Conservation (phyloP, 2,329 filamentous ascomycete genomes). For the Fusarium lyarnte region DNA sequence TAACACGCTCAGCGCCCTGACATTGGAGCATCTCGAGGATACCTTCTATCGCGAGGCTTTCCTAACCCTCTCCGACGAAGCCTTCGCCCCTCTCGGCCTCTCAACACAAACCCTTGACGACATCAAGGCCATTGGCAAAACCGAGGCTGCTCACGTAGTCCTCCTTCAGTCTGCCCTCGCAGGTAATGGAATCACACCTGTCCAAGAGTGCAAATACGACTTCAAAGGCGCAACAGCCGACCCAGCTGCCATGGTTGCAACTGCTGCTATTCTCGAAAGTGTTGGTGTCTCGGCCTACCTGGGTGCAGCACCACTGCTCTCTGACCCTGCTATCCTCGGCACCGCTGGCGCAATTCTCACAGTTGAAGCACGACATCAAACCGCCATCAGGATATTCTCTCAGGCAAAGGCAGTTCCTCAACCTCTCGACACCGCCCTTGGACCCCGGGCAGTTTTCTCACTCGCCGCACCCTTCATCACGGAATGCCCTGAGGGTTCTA, state of each 20-base stretch:
- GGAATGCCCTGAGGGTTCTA: constrained; percentile 74
- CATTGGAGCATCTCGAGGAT: constrained; percentile 78
- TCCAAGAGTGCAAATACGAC: constrained; percentile 76
- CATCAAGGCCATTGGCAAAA: constrained; percentile 68
- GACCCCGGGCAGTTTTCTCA: constrained; percentile 75
- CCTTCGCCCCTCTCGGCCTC: constrained; percentile 66
- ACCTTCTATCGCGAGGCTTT: constrained; percentile 79
- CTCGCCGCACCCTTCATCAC: constrained; percentile 78
- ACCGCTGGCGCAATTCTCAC: constrained; percentile 77
- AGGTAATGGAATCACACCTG: constrained; percentile 70
- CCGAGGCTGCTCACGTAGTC: constrained; percentile 62
- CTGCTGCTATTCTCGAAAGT: constrained; percentile 75
- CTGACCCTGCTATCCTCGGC: constrained; percentile 67
- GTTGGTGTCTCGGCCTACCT: constrained; percentile 79
- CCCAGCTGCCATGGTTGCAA: constrained; percentile 73
- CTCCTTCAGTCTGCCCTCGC: constrained; percentile 56
- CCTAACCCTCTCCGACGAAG: constrained; percentile 68
- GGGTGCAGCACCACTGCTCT: constrained; percentile 73
- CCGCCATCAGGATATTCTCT: constrained; percentile 72
- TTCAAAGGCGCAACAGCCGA: constrained; percentile 77
- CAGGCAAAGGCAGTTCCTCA: constrained; percentile 69
- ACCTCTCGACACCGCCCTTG: constrained; percentile 76
- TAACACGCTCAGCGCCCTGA: constrained; percentile 61
- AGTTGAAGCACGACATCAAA: constrained; percentile 78
- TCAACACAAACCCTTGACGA: constrained; percentile 51